Evolutionary conservation across 768 basidiomycete genomes (phyloP).

Genomic region (Neoboletus brunneissimus): DNA sequence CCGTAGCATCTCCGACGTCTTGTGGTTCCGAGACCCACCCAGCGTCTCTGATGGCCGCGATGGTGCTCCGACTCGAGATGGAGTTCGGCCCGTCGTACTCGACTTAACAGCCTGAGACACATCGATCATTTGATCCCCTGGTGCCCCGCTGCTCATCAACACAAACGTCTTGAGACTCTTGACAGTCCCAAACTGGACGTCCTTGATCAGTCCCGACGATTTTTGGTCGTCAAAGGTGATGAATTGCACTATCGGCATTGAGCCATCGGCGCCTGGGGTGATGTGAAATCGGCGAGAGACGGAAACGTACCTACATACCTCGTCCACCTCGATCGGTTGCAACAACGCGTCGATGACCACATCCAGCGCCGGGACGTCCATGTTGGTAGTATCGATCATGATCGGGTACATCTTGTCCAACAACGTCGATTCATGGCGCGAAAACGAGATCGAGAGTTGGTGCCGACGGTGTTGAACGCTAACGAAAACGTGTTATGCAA

Average conservation of each 20-base stretch:
- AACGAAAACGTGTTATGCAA: background rate
- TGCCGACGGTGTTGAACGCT: constrained; percentile 69
- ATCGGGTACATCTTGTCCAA: constrained; percentile 82
- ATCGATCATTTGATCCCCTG: constrained; percentile 75
- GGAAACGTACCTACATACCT: constrained; percentile 55
- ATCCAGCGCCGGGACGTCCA: constrained; percentile 67
- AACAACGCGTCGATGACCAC: constrained; percentile 71
- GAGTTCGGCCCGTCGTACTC: constrained; percentile 27
- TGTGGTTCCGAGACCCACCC: constrained; percentile 22
- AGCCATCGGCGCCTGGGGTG: background rate
- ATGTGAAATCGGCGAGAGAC: no score
- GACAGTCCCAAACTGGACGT: constrained; percentile 62
- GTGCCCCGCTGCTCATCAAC: constrained; percentile 57
- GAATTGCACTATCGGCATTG: constrained; percentile 45
- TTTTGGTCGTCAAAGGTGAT: constrained; percentile 60
- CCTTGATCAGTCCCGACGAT: constrained; percentile 75
- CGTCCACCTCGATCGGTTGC: constrained; percentile 76
- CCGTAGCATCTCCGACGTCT: constrained; percentile 52
- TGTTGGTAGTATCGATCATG: constrained; percentile 62
- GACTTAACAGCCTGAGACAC: constrained; percentile 81
- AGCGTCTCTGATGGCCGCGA: constrained; percentile 7
- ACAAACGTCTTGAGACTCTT: constrained; percentile 57
- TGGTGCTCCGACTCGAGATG: no score
- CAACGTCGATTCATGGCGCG: constrained; percentile 67
- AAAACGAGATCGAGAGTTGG: constrained; percentile 50